These are phyloP conservation scores for Stramenopiles sp. DNA, from an alignment of 352 stramenopile species.

Conservation along the genomic window DNA sequence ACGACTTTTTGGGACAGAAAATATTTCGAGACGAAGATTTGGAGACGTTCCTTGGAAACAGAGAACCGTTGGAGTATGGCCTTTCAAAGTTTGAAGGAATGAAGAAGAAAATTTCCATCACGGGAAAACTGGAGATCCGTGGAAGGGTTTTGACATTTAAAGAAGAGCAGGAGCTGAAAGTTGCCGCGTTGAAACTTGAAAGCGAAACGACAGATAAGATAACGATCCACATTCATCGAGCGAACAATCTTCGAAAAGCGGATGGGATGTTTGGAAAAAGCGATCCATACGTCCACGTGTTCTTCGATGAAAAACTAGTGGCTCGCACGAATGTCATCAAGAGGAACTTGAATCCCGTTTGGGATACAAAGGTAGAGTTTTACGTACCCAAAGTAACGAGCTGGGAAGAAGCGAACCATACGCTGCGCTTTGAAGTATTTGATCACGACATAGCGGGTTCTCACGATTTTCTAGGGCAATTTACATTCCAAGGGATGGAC, in stretches of 20 bases:
- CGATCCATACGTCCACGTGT: not conserved
- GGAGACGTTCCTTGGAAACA: too few relatives aligned
- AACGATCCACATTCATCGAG: not conserved
- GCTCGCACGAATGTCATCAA: not conserved
- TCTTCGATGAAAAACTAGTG: not conserved
- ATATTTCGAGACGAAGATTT: too few relatives aligned
- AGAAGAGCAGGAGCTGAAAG: too few relatives aligned
- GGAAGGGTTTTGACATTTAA: too few relatives aligned
- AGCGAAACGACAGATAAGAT: not conserved
- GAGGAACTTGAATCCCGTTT: not conserved
- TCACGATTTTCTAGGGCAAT: slow-evolving; percentile 6
- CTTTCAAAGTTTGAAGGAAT: too few relatives aligned
- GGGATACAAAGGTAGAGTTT: not conserved
- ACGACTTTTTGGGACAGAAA: not conserved
- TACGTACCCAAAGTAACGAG: not conserved
- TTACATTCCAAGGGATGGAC: not conserved
- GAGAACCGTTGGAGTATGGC: too few relatives aligned
- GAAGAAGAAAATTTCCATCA: too few relatives aligned
- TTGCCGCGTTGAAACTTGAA: too few relatives aligned
- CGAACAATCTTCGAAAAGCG: not conserved
- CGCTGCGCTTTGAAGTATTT: not conserved
- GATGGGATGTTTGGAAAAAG: slow-evolving; percentile 11
- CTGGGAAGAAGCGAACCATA: not conserved
- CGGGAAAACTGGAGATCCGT: too few relatives aligned
- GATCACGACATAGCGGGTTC: not conserved